These are phyloP conservation scores for Populus hybrid DNA, from an alignment of 441 rosid genomes.

Conservation along the genomic window DNA sequence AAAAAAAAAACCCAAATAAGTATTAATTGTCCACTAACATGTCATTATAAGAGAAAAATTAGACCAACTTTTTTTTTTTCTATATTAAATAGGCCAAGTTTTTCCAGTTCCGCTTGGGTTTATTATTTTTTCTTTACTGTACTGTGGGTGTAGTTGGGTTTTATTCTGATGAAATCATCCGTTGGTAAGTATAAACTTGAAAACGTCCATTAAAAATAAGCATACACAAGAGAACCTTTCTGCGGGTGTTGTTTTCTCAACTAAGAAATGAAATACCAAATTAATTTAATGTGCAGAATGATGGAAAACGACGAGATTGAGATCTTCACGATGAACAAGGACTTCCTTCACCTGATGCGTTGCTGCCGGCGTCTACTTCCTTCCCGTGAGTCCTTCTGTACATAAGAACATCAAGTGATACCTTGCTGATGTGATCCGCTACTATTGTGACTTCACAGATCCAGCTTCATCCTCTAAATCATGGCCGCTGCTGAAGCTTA, in stretches of 20 bases:
- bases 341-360: neutral
- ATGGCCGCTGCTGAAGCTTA: neutral
- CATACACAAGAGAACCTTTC: neutral
- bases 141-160: neutral
- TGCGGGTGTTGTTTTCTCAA: neutral
- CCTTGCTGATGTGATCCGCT: neutral
- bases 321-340: neutral
- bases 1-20: too few species aligned
- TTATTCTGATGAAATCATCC: neutral
- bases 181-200: neutral
- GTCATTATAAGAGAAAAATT: too few species aligned
- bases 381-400: neutral
- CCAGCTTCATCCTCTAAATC: neutral
- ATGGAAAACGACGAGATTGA: neutral
- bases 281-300: neutral
- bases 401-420: too few species aligned
- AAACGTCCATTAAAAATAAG: neutral
- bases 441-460: neutral
- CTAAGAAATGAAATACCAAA: neutral
- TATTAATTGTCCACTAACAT: too few species aligned
- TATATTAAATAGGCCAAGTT: too few species aligned
- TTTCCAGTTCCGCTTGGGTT: neutral
- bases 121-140: neutral
- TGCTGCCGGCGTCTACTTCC: slow-evolving; percentile 3
- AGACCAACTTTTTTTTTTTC: too few species aligned